Conservation (phyloP, 768 basidiomycete species). For the Ramaria sp. region DNA sequence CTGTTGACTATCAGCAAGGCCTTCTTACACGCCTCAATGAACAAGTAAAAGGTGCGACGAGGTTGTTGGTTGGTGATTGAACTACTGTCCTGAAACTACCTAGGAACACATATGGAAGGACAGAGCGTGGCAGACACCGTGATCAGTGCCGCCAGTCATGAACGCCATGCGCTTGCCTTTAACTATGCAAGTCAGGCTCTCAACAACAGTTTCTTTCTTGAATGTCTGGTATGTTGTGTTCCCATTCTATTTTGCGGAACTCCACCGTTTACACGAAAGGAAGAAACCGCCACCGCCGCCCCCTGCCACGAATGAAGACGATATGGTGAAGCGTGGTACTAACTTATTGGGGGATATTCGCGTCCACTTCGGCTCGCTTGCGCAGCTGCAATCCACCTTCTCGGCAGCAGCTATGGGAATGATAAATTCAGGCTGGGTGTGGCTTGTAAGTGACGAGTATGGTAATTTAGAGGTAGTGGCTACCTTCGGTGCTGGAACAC, state of each 20-base stretch:
- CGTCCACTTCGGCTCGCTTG: conserved; percentile 47
- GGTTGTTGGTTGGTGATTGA: background rate
- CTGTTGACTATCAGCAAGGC: conserved; percentile 80
- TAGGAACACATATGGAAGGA: conserved; percentile 47
- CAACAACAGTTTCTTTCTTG: conserved; percentile 93
- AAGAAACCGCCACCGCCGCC: conserved; percentile 20
- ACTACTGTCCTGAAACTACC: background rate
- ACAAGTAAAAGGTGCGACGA: conserved; percentile 53
- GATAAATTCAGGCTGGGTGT: conserved; percentile 72
- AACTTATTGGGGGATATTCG: conserved; percentile 27
- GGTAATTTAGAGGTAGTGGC: conserved; percentile 64
- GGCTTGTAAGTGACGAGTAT: conserved; percentile 67
- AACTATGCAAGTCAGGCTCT: conserved; percentile 88
- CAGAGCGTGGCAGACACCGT: conserved; percentile 61
- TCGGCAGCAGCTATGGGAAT: conserved; percentile 69
- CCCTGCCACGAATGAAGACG: conserved; percentile 22
- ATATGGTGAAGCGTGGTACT: conserved; percentile 19
- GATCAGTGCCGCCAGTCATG: conserved; percentile 48
- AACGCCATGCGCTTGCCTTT: conserved; percentile 58
- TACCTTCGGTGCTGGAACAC: conserved; percentile 82
- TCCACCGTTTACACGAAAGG: background rate
- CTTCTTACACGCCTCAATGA: conserved; percentile 68
- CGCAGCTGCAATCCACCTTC: conserved; percentile 63
- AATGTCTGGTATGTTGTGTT: conserved; percentile 55
- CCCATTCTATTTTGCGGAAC: background rate